Percentiles rank a stretch among this genome's conserved stretches.
Conservation (phyloP, 345 rosid species). For the Gossypium turneri region DNA sequence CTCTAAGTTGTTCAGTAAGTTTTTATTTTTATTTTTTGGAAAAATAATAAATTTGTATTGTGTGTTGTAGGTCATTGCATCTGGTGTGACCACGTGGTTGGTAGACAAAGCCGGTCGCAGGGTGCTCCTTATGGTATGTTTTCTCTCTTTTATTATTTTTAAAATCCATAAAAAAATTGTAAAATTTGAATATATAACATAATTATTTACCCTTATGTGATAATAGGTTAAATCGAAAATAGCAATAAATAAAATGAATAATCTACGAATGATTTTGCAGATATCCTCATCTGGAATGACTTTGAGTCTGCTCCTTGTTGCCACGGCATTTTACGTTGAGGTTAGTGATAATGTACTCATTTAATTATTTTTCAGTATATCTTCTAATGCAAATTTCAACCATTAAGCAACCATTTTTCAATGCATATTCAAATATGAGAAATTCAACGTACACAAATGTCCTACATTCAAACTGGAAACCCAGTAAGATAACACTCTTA, state of each 20-base stretch:
- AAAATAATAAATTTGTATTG: not conserved
- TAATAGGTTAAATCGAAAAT: not conserved
- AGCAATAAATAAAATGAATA: not conserved
- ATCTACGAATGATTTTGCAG: slow-evolving; percentile 30
- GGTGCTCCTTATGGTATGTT: slow-evolving; percentile 71
- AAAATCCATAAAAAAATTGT: not conserved
- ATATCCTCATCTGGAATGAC: slow-evolving; percentile 78
- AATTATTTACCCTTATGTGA: too few relatives aligned
- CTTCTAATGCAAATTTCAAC: too few relatives aligned
- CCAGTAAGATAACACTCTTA: not conserved
- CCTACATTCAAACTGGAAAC: too few relatives aligned
- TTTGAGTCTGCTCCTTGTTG: slow-evolving; percentile 59
- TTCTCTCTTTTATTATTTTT: not conserved
- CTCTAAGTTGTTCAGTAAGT: not conserved
- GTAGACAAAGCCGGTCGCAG: slow-evolving; percentile 85
- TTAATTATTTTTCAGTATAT: not conserved
- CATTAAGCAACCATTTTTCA: not conserved
- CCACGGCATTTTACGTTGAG: slow-evolving; percentile 66
- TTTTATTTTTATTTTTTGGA: not conserved
- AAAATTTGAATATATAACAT: too few relatives aligned
- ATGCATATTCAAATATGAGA: not conserved
- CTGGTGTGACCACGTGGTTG: slow-evolving; percentile 80
- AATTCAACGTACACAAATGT: not conserved
- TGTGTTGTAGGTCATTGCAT: slow-evolving; percentile 63
- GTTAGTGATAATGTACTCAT: slow-evolving; percentile 28